Percentiles rank a stretch among this genome's conserved stretches.
Conservation (phyloP, 2,329 filamentous ascomycete species). For the Epichloe glyceriae region DNA sequence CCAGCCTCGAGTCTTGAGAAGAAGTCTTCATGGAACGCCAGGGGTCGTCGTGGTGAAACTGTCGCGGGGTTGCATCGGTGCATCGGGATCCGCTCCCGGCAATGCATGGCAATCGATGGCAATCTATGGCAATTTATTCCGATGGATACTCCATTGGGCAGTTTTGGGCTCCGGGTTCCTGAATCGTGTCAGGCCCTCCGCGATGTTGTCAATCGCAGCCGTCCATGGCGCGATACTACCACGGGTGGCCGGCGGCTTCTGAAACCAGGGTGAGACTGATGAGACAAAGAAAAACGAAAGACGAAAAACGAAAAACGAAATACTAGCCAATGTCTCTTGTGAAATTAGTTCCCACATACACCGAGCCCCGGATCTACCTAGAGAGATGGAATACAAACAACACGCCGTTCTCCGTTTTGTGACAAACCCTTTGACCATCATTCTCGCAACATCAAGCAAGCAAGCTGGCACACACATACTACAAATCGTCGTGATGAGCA, state of each 20-base stretch:
- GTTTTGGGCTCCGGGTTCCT: too few relatives aligned
- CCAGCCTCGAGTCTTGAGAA: too few relatives aligned
- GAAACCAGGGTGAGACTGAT: neutral
- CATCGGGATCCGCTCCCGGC: too few relatives aligned
- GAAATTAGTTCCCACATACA: neutral
- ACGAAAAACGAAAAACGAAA: neutral
- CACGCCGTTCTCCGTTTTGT: too few relatives aligned
- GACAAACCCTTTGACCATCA: too few relatives aligned
- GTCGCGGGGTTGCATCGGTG: neutral
- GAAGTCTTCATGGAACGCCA: neutral
- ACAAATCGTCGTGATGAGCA: slow-evolving; percentile 22
- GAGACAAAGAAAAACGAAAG: too few relatives aligned
- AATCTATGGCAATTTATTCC: too few relatives aligned
- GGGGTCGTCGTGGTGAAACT: neutral
- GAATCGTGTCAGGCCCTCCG: too few relatives aligned
- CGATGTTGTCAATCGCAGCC: neutral
- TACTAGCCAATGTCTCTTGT: too few relatives aligned
- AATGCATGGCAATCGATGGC: too few relatives aligned
- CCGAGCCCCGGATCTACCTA: neutral
- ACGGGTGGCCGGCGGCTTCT: neutral
- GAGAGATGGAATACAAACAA: neutral
- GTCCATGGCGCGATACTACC: neutral
- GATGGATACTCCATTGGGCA: too few relatives aligned
- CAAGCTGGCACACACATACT: neutral
- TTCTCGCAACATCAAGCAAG: too few relatives aligned